Percentiles rank a stretch among this genome's conserved stretches.
phyloP scores from a whole-genome alignment of 2,329 filamentous ascomycete genomes.

The Zymoseptoria ardabiliae region DNA sequence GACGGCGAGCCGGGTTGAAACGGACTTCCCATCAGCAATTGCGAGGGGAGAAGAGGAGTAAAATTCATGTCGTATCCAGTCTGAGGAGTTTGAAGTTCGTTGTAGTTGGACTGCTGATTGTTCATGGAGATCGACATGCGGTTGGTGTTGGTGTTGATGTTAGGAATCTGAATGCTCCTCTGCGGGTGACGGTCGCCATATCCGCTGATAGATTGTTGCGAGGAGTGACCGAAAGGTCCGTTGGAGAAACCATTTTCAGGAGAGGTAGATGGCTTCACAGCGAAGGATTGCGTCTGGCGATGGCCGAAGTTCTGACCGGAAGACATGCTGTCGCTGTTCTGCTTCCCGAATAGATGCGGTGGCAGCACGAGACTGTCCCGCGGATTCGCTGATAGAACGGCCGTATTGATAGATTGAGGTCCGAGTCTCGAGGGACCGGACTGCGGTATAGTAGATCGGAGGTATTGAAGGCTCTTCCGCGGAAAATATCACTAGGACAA shows the following conservation, averaged over 20 bases:
- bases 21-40: slow-evolving; percentile 87
- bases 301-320: slow-evolving; percentile 48
- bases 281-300: slow-evolving; percentile 56
- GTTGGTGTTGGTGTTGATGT: slow-evolving; percentile 74
- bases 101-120: slow-evolving; percentile 24
- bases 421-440: slow-evolving; percentile 18
- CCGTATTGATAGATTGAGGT: slow-evolving; percentile 57
- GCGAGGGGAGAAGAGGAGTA: slow-evolving; percentile 87
- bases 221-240: slow-evolving; percentile 73
- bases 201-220: slow-evolving; percentile 61
- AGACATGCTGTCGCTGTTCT: slow-evolving; percentile 66
- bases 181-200: slow-evolving; percentile 84
- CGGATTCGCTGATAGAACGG: slow-evolving; percentile 66
- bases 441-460: not conserved
- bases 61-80: slow-evolving; percentile 98
- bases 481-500: not conserved
- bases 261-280: slow-evolving; percentile 61
- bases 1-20: slow-evolving; percentile 93
- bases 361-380: slow-evolving; percentile 79
- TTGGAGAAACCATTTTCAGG: slow-evolving; percentile 87
- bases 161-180: slow-evolving; percentile 70
- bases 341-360: slow-evolving; percentile 84
- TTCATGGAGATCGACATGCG: slow-evolving; percentile 45
- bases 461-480: not conserved
- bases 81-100: slow-evolving; percentile 77